Evolutionary conservation across 2,329 filamentous ascomycete genomes (phyloP).

Genomic region (Tricladium varicosporioides): DNA sequence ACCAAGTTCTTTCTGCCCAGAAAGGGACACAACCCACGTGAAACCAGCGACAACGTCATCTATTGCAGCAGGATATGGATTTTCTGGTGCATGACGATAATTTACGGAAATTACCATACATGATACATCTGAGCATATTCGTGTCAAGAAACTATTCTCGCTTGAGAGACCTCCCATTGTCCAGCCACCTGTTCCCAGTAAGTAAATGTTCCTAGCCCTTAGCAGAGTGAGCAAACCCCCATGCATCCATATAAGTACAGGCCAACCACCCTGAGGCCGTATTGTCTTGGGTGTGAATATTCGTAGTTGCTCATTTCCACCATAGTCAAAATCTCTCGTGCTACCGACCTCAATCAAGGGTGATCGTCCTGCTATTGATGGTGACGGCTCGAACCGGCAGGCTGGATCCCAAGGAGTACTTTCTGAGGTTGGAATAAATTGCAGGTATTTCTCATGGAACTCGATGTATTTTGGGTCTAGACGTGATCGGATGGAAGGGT

Average conservation of each 20-base stretch:
- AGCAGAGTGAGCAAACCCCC: slow-evolving; percentile 35
- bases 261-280: slow-evolving; percentile 47
- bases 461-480: slow-evolving; percentile 18
- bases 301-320: slow-evolving; percentile 43
- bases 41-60: slow-evolving; percentile 53
- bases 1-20: slow-evolving; percentile 19
- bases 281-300: slow-evolving; percentile 47
- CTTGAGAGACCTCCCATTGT: slow-evolving; percentile 54
- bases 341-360: slow-evolving; percentile 48
- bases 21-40: slow-evolving; percentile 39
- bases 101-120: slow-evolving; percentile 52
- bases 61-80: slow-evolving; percentile 53
- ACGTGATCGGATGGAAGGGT: slow-evolving; percentile 4
- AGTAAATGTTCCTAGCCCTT: too few species aligned
- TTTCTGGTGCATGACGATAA: slow-evolving; percentile 53
- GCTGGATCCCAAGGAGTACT: slow-evolving; percentile 35
- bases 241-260: slow-evolving; percentile 54
- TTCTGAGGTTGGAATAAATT: slow-evolving; percentile 43
- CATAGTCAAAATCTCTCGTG: slow-evolving; percentile 27
- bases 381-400: slow-evolving; percentile 28
- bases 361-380: slow-evolving; percentile 43
- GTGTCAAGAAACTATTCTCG: slow-evolving; percentile 46
- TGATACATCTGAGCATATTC: slow-evolving; percentile 42
- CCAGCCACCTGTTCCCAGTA: slow-evolving; percentile 42
- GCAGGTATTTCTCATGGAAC: slow-evolving; percentile 40